Base-by-base conservation (phyloP, 371 early-diverging fungal species). In the Fennellomyces sp. region DNA sequence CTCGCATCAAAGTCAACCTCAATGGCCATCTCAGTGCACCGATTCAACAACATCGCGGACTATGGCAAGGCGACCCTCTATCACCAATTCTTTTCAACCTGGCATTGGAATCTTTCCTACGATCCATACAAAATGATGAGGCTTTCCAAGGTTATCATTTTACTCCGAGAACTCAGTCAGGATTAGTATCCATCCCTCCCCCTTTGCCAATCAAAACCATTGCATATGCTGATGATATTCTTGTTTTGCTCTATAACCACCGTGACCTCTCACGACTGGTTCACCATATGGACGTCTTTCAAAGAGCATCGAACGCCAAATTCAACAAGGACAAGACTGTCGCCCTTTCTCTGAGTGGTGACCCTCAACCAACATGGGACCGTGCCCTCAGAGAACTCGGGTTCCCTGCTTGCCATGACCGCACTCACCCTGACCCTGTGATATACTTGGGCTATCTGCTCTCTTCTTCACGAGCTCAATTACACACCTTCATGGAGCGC, bases 11-110 rank as follows among this genome's bases (percentile, higher is more conserved):
- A 10, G 31, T 66, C 31, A 56, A 64, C 19, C 50, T 66, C 52
- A 74, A 70, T 51, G 68, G 66, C 21, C 35, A 53, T 13, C 25
- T 68, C 1, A 52, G 56, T 17, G 1, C 42, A 3, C 25, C 63
- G 35, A 35, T 68, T 15, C 15, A 13, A 5, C 71, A 70, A 41
- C 25, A 33, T 8, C 56, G 69, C 45, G 75, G 70, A 2, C 54
- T 75, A 0, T 49, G 63, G 1, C 69, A 75, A 59, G 67, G 69
- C 0, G 69, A 69, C 27, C 75, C 67, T 1, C 56, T 75, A 11
- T 62, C 64, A 0, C 70, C 69, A 1, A 26, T 65, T 1, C 53
- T 75, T 2, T 75, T 75, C 56, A 75, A 68, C 39, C 45, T 75
- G 10, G 75, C 69, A 23, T 57, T 70, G 15, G 69, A 70, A 42